Conservation (phyloP, 208 protist genomes). For the Lotmaria passim region DNA sequence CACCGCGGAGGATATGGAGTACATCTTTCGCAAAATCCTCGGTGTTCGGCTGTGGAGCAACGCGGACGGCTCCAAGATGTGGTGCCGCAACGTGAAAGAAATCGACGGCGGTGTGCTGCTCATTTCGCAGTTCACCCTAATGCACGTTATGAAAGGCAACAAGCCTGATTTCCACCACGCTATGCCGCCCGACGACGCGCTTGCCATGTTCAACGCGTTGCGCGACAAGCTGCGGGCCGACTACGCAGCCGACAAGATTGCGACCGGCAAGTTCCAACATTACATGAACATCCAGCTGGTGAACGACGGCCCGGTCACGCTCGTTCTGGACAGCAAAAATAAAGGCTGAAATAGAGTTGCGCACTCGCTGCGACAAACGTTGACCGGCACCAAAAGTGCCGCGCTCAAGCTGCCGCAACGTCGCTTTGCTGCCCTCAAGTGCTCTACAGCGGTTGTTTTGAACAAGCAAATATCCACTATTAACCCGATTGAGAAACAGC, state of each 20-base stretch:
- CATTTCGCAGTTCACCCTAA: slow-evolving; percentile 93
- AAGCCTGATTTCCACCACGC: slow-evolving; percentile 93
- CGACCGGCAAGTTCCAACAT: slow-evolving; percentile 87
- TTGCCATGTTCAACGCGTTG: slow-evolving; percentile 78
- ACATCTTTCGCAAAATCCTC: slow-evolving; percentile 84
- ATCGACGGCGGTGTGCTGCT: slow-evolving; percentile 87
- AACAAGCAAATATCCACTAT: too few species aligned
- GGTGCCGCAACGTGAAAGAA: slow-evolving; percentile 80
- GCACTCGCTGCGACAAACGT: too few species aligned
- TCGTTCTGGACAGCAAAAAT: slow-evolving; percentile 80
- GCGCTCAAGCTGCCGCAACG: too few species aligned
- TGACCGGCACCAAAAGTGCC: too few species aligned
- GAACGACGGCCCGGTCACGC: slow-evolving; percentile 92
- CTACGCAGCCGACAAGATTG: slow-evolving; percentile 64
- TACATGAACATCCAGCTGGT: slow-evolving; percentile 87
- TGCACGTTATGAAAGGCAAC: slow-evolving; percentile 88
- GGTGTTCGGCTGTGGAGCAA: slow-evolving; percentile 69
- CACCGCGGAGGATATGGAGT: slow-evolving; percentile 76
- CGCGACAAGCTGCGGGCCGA: slow-evolving; percentile 61
- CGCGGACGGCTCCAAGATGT: slow-evolving; percentile 69
- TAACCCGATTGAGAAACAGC: too few species aligned
- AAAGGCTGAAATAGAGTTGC: too few species aligned
- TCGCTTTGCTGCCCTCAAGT: too few species aligned
- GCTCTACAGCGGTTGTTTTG: too few species aligned
- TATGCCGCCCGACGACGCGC: slow-evolving; percentile 74